A percentile compares a stretch with the other conserved stretches of the same genome.
Evolutionary conservation across 2,329 filamentous ascomycete species (phyloP).

Genomic region (Xylaria sp.): DNA sequence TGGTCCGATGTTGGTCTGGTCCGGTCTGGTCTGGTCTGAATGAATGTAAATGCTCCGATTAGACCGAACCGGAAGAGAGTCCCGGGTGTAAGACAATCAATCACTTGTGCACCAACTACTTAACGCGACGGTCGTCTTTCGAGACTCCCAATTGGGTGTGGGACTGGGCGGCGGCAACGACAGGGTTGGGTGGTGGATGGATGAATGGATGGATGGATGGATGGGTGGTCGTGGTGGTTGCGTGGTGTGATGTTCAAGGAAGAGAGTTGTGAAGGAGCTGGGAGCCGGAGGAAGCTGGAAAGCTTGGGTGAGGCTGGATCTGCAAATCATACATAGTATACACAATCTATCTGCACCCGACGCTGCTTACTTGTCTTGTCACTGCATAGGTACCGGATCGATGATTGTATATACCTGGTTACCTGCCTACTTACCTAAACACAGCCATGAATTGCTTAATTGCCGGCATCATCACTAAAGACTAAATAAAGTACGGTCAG

Average conservation of each 20-base stretch:
- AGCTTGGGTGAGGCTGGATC: slow-evolving; percentile 6
- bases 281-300: neutral
- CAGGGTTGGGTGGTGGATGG: neutral
- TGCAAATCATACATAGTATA: neutral
- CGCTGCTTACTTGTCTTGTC: too few species aligned
- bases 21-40: neutral
- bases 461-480: slow-evolving; percentile 2
- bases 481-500: too few species aligned
- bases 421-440: neutral
- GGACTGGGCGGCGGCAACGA: neutral
- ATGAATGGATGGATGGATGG: neutral
- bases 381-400: neutral
- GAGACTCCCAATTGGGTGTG: neutral
- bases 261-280: neutral
- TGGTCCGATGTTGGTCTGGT: slow-evolving; percentile 1
- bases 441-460: neutral
- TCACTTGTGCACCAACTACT: neutral
- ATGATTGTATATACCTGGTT: neutral
- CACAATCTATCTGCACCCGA: neutral
- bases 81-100: neutral
- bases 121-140: neutral
- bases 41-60: neutral
- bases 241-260: neutral
- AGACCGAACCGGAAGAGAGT: neutral
- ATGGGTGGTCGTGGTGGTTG: neutral